Evolutionary conservation across 139 green algal genomes (phyloP).

Genomic region (Volvox reticuliferus): DNA sequence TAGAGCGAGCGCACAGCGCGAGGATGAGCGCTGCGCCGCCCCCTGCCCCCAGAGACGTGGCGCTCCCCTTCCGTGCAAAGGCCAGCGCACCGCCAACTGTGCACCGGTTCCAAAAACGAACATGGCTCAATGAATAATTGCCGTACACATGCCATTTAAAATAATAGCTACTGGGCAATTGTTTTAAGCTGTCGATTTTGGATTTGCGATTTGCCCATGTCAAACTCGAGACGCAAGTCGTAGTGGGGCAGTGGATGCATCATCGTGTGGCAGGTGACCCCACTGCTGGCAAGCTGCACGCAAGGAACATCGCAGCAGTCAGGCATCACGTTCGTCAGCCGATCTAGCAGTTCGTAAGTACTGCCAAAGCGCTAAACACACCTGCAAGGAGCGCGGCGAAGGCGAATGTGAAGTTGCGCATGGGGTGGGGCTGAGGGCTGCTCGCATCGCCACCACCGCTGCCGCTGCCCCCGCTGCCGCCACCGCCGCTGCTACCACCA

Average conservation of each 20-base stretch:
- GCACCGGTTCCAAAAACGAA: not conserved
- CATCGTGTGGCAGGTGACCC: no score
- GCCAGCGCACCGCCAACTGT: slow-evolving; percentile 36
- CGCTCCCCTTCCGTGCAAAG: slow-evolving; percentile 34
- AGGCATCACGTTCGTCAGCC: no score
- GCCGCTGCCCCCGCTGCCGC: not conserved
- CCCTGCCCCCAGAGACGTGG: slow-evolving; percentile 29
- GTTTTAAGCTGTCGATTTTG: no score
- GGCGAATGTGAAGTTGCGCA: slow-evolving; percentile 29
- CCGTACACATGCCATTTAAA: no score
- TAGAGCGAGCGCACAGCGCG: slow-evolving; percentile 40
- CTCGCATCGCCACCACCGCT: not conserved
- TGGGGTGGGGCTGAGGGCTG: slow-evolving; percentile 11
- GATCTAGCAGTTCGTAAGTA: no score
- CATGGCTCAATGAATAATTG: no score
- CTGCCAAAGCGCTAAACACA: not conserved
- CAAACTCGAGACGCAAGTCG: no score
- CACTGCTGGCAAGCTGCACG: no score
- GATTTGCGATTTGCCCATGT: no score
- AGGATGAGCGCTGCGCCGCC: slow-evolving; percentile 30
- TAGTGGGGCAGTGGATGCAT: no score
- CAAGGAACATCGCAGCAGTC: no score
- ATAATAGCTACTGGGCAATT: no score
- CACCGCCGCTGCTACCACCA: not conserved
- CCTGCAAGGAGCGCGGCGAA: slow-evolving; percentile 38